These are phyloP conservation scores for Trichoderma pleuroti DNA, from an alignment of 2,329 filamentous ascomycete species.

Conservation along the genomic window DNA sequence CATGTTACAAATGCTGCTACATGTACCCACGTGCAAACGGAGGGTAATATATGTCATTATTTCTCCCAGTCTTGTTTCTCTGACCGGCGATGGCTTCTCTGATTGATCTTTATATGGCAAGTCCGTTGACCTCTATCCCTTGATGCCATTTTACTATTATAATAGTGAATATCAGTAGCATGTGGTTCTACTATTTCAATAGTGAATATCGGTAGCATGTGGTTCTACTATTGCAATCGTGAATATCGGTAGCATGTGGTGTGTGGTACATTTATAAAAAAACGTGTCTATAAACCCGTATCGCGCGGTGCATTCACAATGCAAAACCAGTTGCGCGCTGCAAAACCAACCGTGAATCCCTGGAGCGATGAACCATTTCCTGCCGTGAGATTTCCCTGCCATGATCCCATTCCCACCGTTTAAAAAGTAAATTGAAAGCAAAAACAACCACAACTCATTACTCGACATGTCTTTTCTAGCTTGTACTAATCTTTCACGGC, in stretches of 20 bases:
- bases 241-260: not conserved
- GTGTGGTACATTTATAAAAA: not conserved
- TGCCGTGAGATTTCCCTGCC: not conserved
- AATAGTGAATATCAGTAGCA: too few relatives aligned
- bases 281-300: not conserved
- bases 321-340: not conserved
- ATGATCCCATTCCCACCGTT: not conserved
- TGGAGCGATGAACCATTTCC: not conserved
- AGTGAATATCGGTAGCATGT: too few relatives aligned
- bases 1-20: not conserved
- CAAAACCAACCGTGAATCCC: not conserved
- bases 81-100: not conserved
- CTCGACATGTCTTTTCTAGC: not conserved
- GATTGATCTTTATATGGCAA: not conserved
- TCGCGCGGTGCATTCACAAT: not conserved
- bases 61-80: not conserved
- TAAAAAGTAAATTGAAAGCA: not conserved
- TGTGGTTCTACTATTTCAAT: too few relatives aligned
- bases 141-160: too few relatives aligned
- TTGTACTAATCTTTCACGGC: not conserved
- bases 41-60: not conserved
- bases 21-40: not conserved
- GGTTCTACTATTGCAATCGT: too few relatives aligned
- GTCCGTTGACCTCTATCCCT: not conserved
- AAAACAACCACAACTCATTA: not conserved